Percentiles rank a stretch among this genome's conserved stretches.
These are phyloP conservation scores for Geotrichum bryndzae DNA, from an alignment of 1,139 yeast genomes.

Conservation along the genomic window DNA sequence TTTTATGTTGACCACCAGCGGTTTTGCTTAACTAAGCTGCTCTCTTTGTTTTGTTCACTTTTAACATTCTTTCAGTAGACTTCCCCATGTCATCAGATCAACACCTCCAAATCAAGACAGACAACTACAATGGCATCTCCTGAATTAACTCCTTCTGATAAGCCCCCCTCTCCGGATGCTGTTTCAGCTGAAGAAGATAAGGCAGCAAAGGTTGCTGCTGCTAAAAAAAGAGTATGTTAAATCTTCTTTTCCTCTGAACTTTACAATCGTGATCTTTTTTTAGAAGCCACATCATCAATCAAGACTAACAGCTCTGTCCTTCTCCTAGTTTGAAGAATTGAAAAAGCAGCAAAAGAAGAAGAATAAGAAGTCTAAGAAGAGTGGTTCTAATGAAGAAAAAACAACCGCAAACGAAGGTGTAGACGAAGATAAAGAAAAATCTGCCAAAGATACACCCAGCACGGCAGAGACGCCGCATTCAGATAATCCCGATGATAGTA, in stretches of 20 bases:
- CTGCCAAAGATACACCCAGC: conserved; percentile 1
- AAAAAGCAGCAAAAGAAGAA: conserved; percentile 51
- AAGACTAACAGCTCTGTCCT: background rate
- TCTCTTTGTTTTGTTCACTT: background rate
- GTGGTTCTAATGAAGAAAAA: conserved; percentile 20
- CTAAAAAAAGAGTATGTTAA: conserved; percentile 46
- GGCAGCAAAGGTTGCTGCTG: conserved; percentile 58
- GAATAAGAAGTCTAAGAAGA: conserved; percentile 38
- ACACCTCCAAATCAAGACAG: background rate
- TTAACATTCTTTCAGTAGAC: background rate
- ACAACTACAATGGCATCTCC: background rate
- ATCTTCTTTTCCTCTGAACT: background rate
- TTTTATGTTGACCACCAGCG: background rate
- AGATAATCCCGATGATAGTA: background rate
- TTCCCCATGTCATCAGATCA: background rate
- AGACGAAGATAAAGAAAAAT: conserved; percentile 9
- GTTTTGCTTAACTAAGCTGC: background rate
- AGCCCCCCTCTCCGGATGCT: background rate
- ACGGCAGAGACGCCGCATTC: background rate
- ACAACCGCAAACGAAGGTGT: conserved; percentile 11
- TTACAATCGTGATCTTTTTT: background rate
- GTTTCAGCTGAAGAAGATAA: conserved; percentile 29
- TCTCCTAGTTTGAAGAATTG: conserved; percentile 47
- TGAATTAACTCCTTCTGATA: conserved; percentile 1
- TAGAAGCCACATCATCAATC: background rate